Evolutionary conservation across 2,329 filamentous ascomycete species (phyloP), one percentile per base, ranked within the genome.

Genomic region (Sclerotinia minor): DNA sequence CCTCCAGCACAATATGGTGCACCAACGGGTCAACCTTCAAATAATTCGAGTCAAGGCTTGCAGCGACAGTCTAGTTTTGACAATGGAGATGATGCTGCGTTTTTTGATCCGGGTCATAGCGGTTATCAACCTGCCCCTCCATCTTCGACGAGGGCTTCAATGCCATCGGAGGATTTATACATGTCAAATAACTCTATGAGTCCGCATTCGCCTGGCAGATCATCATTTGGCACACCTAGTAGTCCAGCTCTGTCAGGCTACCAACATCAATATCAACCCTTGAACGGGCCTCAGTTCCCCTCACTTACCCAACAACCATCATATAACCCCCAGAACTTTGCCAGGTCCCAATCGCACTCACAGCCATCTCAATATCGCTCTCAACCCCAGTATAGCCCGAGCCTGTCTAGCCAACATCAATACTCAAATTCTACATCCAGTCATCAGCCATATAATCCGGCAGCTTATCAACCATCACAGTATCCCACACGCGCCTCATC

Each of bases 11-110:
- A 88, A 76, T 89, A 89, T 71, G 79, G 82, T 59, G 73, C 79
- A 64, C 71, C 76, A 53, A 78, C 80, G 54, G 78, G 80, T 69
- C 75, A 78, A 59, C 69, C 75, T 50, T 41, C 58, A 45, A 80
- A 81, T 72, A 72, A 75, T 61, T 68, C 75, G 49, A 79, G 80
- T 71, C 78, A 80, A 26, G 71, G 72, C 49, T 47, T 78, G 44
- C 75, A 74, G 54, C 83, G 90, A 72, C 84, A 87, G 71, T 84
- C 86, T 60, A 94, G 90, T 81, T 93, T 92, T 81, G 89, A 92
- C 77, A 87, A 84, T 72, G 91, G 89, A 71, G 92, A 95, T 77
- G 91, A 94, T 77, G 81, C 83, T 59, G 79, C 81, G 60, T 86
- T 87, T 72, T 82, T 85, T 73, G 74, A 77, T 64, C 71, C 77